A percentile compares a stretch with the other conserved stretches of the same genome.
Conservation (phyloP, 2,329 filamentous ascomycete species). For the Cordyceps cateniannulata region DNA sequence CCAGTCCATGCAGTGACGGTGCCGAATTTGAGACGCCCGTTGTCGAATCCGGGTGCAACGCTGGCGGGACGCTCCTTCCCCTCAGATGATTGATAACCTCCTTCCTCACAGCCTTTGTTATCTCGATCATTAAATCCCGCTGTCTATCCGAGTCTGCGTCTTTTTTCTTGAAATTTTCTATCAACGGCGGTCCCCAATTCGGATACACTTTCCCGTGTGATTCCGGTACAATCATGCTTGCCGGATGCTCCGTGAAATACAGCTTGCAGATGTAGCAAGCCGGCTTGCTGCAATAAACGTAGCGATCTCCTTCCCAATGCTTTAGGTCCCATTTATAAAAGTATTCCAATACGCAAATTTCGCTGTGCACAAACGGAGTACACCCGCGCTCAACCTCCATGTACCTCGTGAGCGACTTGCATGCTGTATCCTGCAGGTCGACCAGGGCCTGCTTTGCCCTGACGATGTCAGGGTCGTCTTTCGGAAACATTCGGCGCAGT, state of each 20-base stretch:
- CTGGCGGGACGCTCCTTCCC: no score
- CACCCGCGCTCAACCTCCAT: neutral
- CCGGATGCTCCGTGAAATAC: constrained; percentile 36
- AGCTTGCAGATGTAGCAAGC: constrained; percentile 43
- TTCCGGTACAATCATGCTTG: constrained; percentile 23
- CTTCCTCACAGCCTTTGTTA: neutral
- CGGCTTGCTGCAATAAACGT: constrained; percentile 45
- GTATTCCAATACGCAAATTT: constrained; percentile 41
- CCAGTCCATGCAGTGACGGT: neutral
- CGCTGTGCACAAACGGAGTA: constrained; percentile 33
- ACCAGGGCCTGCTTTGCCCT: constrained; percentile 7
- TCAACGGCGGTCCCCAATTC: constrained; percentile 31
- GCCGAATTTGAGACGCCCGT: no score
- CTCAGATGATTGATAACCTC: neutral
- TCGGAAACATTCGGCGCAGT: no score
- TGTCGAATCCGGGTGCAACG: no score
- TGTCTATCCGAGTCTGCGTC: neutral
- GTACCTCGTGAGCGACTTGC: neutral
- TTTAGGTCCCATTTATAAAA: constrained; percentile 28
- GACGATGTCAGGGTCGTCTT: no score
- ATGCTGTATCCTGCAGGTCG: neutral
- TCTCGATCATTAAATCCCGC: constrained; percentile 6
- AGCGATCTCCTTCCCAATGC: constrained; percentile 35
- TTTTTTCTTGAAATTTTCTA: neutral
- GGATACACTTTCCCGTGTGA: constrained; percentile 34